Conservation (phyloP, 768 basidiomycete genomes). For the Lenzites betulinus region DNA sequence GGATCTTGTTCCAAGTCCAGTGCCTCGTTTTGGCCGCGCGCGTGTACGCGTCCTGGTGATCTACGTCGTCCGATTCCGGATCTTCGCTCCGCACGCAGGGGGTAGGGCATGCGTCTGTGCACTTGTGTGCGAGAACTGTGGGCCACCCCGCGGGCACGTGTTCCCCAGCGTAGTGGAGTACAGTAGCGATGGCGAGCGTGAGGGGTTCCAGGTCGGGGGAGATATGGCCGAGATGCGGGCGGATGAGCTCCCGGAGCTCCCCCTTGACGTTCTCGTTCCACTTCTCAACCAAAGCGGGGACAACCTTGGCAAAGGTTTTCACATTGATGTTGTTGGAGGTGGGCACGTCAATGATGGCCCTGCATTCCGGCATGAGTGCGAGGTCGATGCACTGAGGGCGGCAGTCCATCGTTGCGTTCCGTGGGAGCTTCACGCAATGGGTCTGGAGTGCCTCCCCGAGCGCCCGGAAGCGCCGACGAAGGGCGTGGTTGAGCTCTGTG, state of each 20-base stretch:
- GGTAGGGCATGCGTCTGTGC: neutral
- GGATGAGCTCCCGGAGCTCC: neutral
- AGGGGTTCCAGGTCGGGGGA: constrained; percentile 83
- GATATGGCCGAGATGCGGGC: constrained; percentile 34
- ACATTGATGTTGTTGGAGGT: neutral
- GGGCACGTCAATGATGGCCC: neutral
- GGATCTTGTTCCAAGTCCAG: no score
- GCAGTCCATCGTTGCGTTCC: neutral
- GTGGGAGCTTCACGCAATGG: neutral
- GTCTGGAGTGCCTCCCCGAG: neutral
- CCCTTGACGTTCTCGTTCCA: neutral
- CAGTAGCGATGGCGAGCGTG: constrained; percentile 62
- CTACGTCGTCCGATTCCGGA: no score
- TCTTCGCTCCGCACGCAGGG: no score
- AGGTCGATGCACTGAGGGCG: constrained; percentile 3
- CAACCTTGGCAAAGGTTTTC: neutral
- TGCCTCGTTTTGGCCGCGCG: no score
- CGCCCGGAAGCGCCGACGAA: neutral
- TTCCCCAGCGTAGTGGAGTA: neutral
- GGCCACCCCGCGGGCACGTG: neutral
- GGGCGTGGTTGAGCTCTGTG: neutral
- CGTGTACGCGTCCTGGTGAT: no score
- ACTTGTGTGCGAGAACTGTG: neutral
- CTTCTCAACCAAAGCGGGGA: neutral
- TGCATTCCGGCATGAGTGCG: neutral